phyloP scores from a whole-genome alignment of 768 basidiomycete species.

The Lactifluus subvellereus region DNA sequence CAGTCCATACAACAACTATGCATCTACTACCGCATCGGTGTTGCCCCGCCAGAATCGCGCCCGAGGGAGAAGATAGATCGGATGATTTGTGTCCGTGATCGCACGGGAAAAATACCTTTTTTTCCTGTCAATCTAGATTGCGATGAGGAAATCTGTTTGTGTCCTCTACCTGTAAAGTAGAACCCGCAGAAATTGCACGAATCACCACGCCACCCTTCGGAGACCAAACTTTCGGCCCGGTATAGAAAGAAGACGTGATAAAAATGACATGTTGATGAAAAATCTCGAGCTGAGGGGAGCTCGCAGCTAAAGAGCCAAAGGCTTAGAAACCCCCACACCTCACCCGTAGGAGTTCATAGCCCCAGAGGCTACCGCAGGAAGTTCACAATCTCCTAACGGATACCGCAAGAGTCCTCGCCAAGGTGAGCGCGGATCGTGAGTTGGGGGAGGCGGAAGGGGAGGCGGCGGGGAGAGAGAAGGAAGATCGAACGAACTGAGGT shows the following conservation, averaged over 20 bases:
- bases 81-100: slow-evolving; percentile 22
- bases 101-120: slow-evolving; percentile 6
- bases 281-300: slow-evolving; percentile 3
- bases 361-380: not conserved
- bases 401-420: not conserved
- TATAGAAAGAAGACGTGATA: slow-evolving; percentile 4
- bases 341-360: not conserved
- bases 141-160: not conserved
- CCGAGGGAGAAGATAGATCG: slow-evolving; percentile 19
- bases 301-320: not conserved
- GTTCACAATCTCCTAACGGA: not conserved
- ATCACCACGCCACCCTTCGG: not conserved
- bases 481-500: slow-evolving; percentile 14
- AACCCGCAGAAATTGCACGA: not conserved
- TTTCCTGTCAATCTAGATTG: slow-evolving; percentile 16
- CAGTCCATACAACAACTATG: slow-evolving; percentile 3
- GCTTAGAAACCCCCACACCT: not conserved
- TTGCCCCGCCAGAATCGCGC: slow-evolving; percentile 13
- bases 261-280: not conserved
- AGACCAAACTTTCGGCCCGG: not conserved
- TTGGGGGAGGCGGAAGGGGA: not conserved
- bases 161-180: not conserved
- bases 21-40: slow-evolving; percentile 1
- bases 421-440: not conserved
- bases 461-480: too few relatives aligned